Percentiles rank a stretch among this genome's conserved stretches.
These are phyloP conservation scores for Strombidium stylifer DNA, from an alignment of 73 alveolate species.

Conservation along the genomic window DNA sequence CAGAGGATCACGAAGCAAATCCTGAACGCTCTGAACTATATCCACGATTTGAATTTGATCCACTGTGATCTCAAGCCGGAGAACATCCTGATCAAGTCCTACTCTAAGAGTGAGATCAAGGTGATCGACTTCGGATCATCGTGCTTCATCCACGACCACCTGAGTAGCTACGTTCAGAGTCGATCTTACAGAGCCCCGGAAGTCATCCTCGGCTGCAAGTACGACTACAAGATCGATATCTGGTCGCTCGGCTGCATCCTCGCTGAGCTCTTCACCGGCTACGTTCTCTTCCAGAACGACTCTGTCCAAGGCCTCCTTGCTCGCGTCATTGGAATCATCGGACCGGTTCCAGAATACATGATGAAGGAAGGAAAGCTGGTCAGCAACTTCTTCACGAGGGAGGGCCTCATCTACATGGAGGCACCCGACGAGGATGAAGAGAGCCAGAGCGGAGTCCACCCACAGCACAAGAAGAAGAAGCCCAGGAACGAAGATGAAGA, in stretches of 20 bases:
- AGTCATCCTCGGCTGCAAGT: constrained; percentile 96
- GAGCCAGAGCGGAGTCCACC: constrained; percentile 2
- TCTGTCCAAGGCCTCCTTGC: constrained; percentile 95
- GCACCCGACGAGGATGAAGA: constrained; percentile 78
- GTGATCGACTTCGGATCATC: constrained; percentile 97
- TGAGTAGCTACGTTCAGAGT: constrained; percentile 92
- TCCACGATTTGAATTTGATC: constrained; percentile 82
- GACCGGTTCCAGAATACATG: constrained; percentile 99
- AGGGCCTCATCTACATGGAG: constrained; percentile 92
- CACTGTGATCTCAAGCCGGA: constrained; percentile 99
- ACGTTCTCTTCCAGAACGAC: constrained; percentile 92
- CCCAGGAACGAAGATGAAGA: constrained; percentile 49
- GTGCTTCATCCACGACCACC: constrained; percentile 96
- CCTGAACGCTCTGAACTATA: constrained; percentile 84
- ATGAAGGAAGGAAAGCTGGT: constrained; percentile 96
- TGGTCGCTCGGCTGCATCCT: constrained; percentile 98
- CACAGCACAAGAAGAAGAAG: constrained; percentile 58
- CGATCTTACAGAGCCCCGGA: constrained; percentile 98
- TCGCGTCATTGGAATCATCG: constrained; percentile 96
- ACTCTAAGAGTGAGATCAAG: constrained; percentile 84
- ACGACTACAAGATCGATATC: constrained; percentile 95
- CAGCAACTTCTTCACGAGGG: constrained; percentile 96
- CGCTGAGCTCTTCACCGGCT: constrained; percentile 98
- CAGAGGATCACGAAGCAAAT: constrained; percentile 91
- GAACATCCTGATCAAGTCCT: constrained; percentile 91